Evolutionary conservation across 2,329 filamentous ascomycete genomes (phyloP), one percentile per base, ranked within the genome.

Genomic region (Macrophomina tecta): DNA sequence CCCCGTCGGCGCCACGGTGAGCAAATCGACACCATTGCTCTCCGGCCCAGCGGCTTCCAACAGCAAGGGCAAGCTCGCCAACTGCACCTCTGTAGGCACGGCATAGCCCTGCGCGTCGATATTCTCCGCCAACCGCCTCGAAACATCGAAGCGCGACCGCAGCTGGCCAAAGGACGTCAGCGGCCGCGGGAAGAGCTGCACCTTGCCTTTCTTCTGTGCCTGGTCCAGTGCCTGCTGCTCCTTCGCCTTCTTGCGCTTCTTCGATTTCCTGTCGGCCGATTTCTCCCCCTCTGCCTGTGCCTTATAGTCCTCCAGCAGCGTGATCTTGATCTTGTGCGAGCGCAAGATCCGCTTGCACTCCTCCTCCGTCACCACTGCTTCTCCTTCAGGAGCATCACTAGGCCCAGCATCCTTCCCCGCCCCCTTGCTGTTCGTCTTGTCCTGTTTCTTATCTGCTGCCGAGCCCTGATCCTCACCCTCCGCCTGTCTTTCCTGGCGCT

Each of bases 1-100:
- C 30, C 95, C 95, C 0, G 95, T 99, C 1, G 95, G 95, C 3
- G 95, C 95, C 51, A 98, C 89, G 0, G 92, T 92, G 69, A 99
- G 79, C 46, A 99, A 87, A 81, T 99, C 90, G 4, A 94, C 82
- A 1, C 56, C 65, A n/a, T 55, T 63, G 56, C 46, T 40, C n/a
- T 63, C 49, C 9, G 56, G 56, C 0, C 23, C 64, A 12, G 64
- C 36, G 38, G 68, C 65, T 4, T 74, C 72, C 16, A 67, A 45
- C 42, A 98, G 82, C 53, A 98, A 79, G 34, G 95, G 94, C 69
- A 99, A 79, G 73, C 90, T 90, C 3, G 88, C 94, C 78, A 98
- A 87, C 77, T 99, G 95, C 12, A 99, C 94, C 79, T 98, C 94
- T 0, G 95, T 99, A 12, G 95, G 95, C 66, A 93, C 83, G 42